Evolutionary conservation across 1,284 basidiomycete species (phyloP).

Genomic region (Cutaneotrichosporon spelunceum): DNA sequence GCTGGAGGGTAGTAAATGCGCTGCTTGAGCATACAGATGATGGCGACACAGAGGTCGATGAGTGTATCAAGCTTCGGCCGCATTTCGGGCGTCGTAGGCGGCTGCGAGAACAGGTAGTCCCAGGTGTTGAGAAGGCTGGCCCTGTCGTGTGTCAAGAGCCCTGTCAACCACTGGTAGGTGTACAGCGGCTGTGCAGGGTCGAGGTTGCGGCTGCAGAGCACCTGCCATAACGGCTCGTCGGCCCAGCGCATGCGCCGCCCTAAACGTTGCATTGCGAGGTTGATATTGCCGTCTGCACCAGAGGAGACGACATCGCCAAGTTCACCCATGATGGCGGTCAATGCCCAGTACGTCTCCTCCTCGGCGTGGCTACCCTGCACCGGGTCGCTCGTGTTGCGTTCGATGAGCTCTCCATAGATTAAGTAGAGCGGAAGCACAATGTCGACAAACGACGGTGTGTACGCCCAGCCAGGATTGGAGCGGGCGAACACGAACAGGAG

Average conservation of each 20-base stretch:
- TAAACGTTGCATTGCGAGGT: conserved; percentile 29
- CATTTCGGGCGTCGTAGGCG: conserved; percentile 25
- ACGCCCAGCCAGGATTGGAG: conserved; percentile 41
- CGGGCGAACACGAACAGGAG: conserved; percentile 47
- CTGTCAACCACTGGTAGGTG: conserved; percentile 42
- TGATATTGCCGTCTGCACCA: conserved; percentile 8
- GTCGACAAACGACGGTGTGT: conserved; percentile 44
- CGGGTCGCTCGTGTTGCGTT: conserved; percentile 6
- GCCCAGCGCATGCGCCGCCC: conserved; percentile 41
- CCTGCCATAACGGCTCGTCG: conserved; percentile 33
- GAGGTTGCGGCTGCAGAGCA: conserved; percentile 35
- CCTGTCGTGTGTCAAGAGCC: conserved; percentile 35
- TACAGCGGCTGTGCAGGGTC: conserved; percentile 38
- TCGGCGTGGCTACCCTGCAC: conserved; percentile 31
- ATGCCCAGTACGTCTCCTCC: conserved; percentile 48
- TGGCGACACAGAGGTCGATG: conserved; percentile 42
- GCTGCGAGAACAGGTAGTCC: conserved; percentile 47
- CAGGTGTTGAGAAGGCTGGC: conserved; percentile 36
- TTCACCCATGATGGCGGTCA: conserved; percentile 39
- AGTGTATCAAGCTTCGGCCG: conserved; percentile 41
- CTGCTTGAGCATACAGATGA: conserved; percentile 40
- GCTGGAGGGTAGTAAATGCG: conserved; percentile 19
- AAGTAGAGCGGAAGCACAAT: conserved; percentile 49
- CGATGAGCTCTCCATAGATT: conserved; percentile 29
- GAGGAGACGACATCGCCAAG: conserved; percentile 29